These are phyloP conservation scores for Citrus australasica DNA, from an alignment of 345 rosid genomes.

Conservation along the genomic window DNA sequence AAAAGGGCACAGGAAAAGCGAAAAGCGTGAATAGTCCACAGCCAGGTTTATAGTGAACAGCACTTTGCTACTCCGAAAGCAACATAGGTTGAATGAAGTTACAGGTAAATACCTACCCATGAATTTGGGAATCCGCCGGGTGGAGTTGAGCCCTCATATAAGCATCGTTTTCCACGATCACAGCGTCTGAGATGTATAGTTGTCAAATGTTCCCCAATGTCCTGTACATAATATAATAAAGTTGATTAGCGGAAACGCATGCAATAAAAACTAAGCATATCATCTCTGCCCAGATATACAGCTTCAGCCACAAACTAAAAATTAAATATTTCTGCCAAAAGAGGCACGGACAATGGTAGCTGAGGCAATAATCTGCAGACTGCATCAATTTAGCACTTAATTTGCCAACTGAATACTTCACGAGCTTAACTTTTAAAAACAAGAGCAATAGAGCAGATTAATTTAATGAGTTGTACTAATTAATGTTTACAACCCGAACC, in stretches of 20 bases:
- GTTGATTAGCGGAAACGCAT: neutral
- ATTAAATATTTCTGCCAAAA: neutral
- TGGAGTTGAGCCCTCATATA: constrained; percentile 81
- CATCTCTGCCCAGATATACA: neutral
- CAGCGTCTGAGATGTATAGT: constrained; percentile 68
- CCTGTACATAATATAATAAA: constrained; percentile 39
- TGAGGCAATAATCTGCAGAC: neutral
- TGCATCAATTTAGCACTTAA: neutral
- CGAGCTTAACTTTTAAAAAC: neutral
- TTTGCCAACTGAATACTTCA: neutral
- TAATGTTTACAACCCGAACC: neutral
- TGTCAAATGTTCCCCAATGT: constrained; percentile 76
- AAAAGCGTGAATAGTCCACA: neutral
- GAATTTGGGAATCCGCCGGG: constrained; percentile 83
- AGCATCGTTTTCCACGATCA: constrained; percentile 78
- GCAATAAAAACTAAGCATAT: neutral
- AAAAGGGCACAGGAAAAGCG: neutral
- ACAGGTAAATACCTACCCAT: constrained; percentile 48
- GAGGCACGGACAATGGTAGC: neutral
- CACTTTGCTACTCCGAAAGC: neutral
- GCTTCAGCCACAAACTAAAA: neutral
- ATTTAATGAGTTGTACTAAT: neutral
- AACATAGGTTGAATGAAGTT: neutral
- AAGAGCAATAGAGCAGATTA: neutral
- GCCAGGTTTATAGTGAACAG: neutral